Conservation (phyloP, 2,329 filamentous ascomycete species). For the Verticillium longisporum region DNA sequence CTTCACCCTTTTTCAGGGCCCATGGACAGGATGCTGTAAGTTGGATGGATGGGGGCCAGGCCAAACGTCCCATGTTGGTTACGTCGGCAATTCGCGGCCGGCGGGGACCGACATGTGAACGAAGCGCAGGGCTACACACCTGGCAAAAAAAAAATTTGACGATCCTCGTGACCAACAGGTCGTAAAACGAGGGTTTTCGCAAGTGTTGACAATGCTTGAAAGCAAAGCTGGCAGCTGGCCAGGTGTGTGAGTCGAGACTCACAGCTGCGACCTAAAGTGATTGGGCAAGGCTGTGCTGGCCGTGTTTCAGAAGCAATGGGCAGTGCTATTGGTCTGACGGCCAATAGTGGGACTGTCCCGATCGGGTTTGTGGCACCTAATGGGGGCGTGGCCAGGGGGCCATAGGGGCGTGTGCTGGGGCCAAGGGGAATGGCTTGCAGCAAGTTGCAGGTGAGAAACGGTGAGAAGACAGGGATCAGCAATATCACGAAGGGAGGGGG, state of each 20-base stretch:
- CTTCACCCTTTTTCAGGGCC: neutral
- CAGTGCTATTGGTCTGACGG: neutral
- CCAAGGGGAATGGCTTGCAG: constrained; percentile 3
- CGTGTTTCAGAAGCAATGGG: neutral
- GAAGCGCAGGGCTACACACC: neutral
- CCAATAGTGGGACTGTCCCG: neutral
- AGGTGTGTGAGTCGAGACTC: neutral
- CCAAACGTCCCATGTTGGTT: neutral
- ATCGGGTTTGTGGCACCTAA: neutral
- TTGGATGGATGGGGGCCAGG: neutral
- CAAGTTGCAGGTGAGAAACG: constrained; percentile 5
- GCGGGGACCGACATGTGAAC: neutral
- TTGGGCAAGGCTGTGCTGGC: neutral
- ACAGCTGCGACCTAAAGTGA: neutral
- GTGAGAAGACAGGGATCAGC: neutral
- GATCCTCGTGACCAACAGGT: neutral
- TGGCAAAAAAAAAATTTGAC: too few relatives aligned
- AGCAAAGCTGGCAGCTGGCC: neutral
- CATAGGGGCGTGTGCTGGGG: neutral
- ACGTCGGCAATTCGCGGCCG: neutral
- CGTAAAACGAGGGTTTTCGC: neutral
- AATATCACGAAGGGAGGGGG: neutral
- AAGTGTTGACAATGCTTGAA: neutral
- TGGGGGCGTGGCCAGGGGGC: neutral
- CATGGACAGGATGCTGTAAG: neutral